Evolutionary conservation across 2,329 filamentous ascomycete species (phyloP), one percentile per base, ranked within the genome.

Genomic region (Podosphaera aphanis): DNA sequence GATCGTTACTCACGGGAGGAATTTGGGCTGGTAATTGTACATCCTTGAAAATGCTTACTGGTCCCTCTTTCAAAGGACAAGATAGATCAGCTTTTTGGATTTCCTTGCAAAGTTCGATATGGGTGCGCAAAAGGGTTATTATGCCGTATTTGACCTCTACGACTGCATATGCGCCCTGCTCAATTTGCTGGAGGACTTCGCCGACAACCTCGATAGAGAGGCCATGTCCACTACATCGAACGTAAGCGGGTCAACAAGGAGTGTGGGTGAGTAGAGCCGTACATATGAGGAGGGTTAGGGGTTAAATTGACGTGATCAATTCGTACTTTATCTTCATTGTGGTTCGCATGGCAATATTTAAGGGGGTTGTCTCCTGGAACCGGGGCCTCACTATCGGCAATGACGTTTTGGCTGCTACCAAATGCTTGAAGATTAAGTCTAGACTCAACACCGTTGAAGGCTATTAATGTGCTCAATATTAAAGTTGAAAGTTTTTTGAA

Each of bases 111-210:
- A 95, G 73, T 59, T 93, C 80, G 56, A 79, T 77, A 53, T 70
- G 73, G 52, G 81, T 81, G 62, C 73, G 83, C 62, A 98, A 75
- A 52, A 98, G 73, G 46, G 77, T 82, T 62, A 98, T 94, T 53
- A 93, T 69, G 49, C 88, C 88, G 62, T 93, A 94, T 66, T 93
- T 94, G 64, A 98, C 88, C 53, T 77, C 72, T 36, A 98, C 62
- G 42, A 79, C 69, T 50, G 94, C 79, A 56, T 82, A 83, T 49
- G 88, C 83, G 48, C 84, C 88, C 48, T 84, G 61, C 46, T 76
- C 71, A 52, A 98, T 76, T 44, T 69, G 64, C 57, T 92, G 64
- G 54, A 70, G 71, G 51, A 95, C 71, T n/a, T 66, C 73, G 47
- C 88, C 90, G 27, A 65, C 69, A 41, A 86, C 90, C 52, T 74